These are phyloP conservation scores for barley (Hordeum vulgare) DNA, from an alignment of 176 grass and related monocot species.

Conservation along the genomic window MorexV3_pseudomolecules_assembly NC_058522.1:300166377-300166876, in stretches of 20 bases:
- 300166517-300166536: constrained; percentile 28
- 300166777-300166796: neutral
- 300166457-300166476: constrained; percentile 22
- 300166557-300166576: constrained; percentile 37
- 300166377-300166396: neutral
- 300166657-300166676: constrained; percentile 47
- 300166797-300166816: constrained; percentile 8
- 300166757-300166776: neutral
- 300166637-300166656: constrained; percentile 38
- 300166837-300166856: neutral
- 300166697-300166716: neutral
- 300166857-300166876: neutral
- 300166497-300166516: constrained; percentile 30
- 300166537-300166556: constrained; percentile 33
- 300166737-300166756: neutral
- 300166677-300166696: constrained; percentile 47
- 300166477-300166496: constrained; percentile 31
- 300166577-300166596: constrained; percentile 43
- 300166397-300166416: constrained; percentile 3
- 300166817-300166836: neutral
- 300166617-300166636: constrained; percentile 37
- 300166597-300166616: constrained; percentile 19
- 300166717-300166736: constrained; percentile 17
- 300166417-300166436: constrained; percentile 26
- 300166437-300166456: constrained; percentile 31